A percentile compares a stretch with the other conserved stretches of the same genome.
Evolutionary conservation across 805 yeast species (phyloP).

Genomic region (Schwanniomyces yamadae): DNA sequence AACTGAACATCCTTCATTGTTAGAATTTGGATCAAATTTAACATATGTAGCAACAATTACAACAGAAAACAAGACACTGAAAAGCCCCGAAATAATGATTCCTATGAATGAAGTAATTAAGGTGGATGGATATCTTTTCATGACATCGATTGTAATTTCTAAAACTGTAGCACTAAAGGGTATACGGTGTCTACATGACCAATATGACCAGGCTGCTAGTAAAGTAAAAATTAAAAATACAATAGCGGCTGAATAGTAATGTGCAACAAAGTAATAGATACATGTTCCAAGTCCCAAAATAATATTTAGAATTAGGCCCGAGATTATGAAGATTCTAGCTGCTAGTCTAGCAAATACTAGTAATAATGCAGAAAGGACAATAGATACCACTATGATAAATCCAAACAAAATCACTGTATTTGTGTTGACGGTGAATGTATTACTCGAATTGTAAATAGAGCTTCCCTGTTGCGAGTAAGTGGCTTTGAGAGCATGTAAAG

Average conservation of each 20-base stretch:
- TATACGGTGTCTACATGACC: slow-evolving; percentile 67
- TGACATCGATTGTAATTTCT: slow-evolving; percentile 72
- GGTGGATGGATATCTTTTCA: slow-evolving; percentile 70
- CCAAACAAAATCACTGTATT: slow-evolving; percentile 71
- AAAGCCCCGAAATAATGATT: slow-evolving; percentile 55
- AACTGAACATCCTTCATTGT: slow-evolving; percentile 53
- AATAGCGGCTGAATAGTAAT: slow-evolving; percentile 78
- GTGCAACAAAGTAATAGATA: slow-evolving; percentile 64
- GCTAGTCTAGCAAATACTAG: slow-evolving; percentile 60
- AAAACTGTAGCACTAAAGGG: slow-evolving; percentile 73
- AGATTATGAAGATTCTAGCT: slow-evolving; percentile 65
- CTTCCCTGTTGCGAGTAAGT: slow-evolving; percentile 58
- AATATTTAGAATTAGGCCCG: slow-evolving; percentile 67
- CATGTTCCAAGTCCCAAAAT: slow-evolving; percentile 72
- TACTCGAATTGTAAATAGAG: slow-evolving; percentile 54
- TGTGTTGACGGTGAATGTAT: slow-evolving; percentile 67
- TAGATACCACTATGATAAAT: slow-evolving; percentile 59
- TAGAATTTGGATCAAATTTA: slow-evolving; percentile 61
- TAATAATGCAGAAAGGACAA: slow-evolving; percentile 57
- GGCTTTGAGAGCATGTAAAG: slow-evolving; percentile 60
- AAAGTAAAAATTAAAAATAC: slow-evolving; percentile 67
- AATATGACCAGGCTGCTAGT: slow-evolving; percentile 67
- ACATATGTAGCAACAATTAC: slow-evolving; percentile 76
- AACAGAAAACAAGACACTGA: slow-evolving; percentile 63
- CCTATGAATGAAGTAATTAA: slow-evolving; percentile 62